Evolutionary conservation across 139 green algal genomes (phyloP).

Genomic region (Pleodorina starrii): DNA sequence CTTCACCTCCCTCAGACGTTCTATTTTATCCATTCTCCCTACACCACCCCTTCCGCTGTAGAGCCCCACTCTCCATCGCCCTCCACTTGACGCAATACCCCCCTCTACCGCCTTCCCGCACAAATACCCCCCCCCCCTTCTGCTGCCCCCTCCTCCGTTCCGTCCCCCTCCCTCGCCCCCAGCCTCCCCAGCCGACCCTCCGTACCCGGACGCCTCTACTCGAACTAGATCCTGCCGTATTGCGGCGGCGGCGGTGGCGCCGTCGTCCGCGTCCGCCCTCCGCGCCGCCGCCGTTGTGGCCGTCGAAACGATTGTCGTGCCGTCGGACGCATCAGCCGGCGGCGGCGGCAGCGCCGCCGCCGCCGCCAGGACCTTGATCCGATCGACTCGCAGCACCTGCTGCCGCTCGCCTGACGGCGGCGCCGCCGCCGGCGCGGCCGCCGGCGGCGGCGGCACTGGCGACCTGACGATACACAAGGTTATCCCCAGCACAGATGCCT

Average conservation of each 20-base stretch:
- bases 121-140: too few species aligned
- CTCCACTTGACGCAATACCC: too few species aligned
- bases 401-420: slow-evolving; percentile 2
- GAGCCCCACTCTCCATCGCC: too few species aligned
- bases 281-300: not conserved
- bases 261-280: not conserved
- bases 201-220: slow-evolving; percentile 10
- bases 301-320: not conserved
- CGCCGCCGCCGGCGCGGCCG: not conserved
- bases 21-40: too few species aligned
- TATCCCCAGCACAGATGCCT: not conserved
- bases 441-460: too few species aligned
- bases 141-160: too few species aligned
- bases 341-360: too few species aligned
- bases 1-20: too few species aligned
- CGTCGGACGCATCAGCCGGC: not conserved
- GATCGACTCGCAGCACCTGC: slow-evolving; percentile 7
- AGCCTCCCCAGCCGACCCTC: too few species aligned
- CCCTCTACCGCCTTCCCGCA: too few species aligned
- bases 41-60: too few species aligned
- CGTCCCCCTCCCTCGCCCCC: too few species aligned
- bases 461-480: not conserved
- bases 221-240: not conserved
- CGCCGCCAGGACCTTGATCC: not conserved
- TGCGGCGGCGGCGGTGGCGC: not conserved